Evolutionary conservation across 2,329 filamentous ascomycete species (phyloP).

Genomic region (Colletotrichum tamarilloi): DNA sequence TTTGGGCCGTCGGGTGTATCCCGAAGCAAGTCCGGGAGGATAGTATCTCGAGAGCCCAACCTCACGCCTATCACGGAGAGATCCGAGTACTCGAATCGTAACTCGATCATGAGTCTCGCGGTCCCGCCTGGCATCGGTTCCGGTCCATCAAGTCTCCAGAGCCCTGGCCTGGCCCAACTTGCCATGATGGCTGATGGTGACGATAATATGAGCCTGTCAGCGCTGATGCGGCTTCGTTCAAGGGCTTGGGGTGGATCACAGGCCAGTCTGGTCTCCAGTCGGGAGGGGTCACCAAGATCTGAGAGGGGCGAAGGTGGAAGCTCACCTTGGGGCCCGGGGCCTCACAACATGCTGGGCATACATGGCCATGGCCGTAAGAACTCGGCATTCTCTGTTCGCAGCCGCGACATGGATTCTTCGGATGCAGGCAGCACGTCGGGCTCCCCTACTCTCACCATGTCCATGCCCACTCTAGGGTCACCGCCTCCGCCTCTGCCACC

Average conservation of each 20-base stretch:
- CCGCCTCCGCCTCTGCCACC: constrained; percentile 39
- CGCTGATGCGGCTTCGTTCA: constrained; percentile 77
- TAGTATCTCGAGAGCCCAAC: constrained; percentile 86
- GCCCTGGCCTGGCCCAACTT: constrained; percentile 82
- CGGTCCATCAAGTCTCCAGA: constrained; percentile 67
- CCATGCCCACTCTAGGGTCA: constrained; percentile 45
- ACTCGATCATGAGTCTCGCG: constrained; percentile 83
- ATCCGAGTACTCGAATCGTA: constrained; percentile 95
- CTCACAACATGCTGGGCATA: constrained; percentile 32
- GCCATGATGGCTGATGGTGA: constrained; percentile 70
- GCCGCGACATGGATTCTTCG: constrained; percentile 61
- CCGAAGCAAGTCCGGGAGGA: constrained; percentile 78
- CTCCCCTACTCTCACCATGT: constrained; percentile 63
- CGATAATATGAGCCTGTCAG: constrained; percentile 78
- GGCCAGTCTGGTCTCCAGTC: constrained; percentile 71
- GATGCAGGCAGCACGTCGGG: constrained; percentile 58
- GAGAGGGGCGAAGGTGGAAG: constrained; percentile 60
- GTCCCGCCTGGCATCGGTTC: constrained; percentile 57
- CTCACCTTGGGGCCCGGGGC: constrained; percentile 51
- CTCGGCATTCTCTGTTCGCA: constrained; percentile 61
- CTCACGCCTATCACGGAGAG: constrained; percentile 96
- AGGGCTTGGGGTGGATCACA: constrained; percentile 86
- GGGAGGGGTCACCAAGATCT: constrained; percentile 62
- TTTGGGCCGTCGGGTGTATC: constrained; percentile 82
- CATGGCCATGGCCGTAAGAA: constrained; percentile 57